Base-by-base conservation (phyloP, 768 basidiomycete genomes). In the Gloeopeniophorella convolvens region DNA sequence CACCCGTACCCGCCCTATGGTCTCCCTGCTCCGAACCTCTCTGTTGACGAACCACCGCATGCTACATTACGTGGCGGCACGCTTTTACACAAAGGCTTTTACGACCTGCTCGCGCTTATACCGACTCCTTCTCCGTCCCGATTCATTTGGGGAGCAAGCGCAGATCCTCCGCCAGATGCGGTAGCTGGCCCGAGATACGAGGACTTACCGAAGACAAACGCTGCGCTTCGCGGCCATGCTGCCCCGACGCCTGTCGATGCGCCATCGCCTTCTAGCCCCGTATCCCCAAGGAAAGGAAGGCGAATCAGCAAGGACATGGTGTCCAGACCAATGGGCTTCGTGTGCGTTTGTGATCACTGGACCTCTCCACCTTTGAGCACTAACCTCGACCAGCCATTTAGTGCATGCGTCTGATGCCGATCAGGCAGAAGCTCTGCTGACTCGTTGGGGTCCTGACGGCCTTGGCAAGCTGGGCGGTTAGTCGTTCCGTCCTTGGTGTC, bases 361-460 rank as follows among this genome's bases (percentile, higher is more conserved):
- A 16, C 49, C 47, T 53, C 44, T 50, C 59, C 57, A 41, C 46
- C 34, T 50, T 31, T 42, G 50, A 32, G 50, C 21, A 49, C 32
- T 32, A 51, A 53, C 59, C 61, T 53, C 60, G 64, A 47, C 44
- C 63, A 93, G 90, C 45, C 91, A 95, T 70, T 75, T 91, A 56
- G 82, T 92, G 9, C 91, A 94, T 69, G 90, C 92, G 26, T 91
- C 88, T 50, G 88, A 92, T 68, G 88, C 85, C 11, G 87, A 88
- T 68, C 88, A 94, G 64, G 79, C 88, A 28, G 87, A 89, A 65
- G 90, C 86, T 21, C 74, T 94, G 52, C 81, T 94, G 42, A 82
- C 79, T 57, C 79, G 89, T 48, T 93, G 92, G 90, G 85, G 86
- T 31, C 85, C 86, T 37, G 91, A 94, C 68, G 83, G 89, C 33